Evolutionary conservation across 805 yeast species (phyloP).

Genomic region (Metschnikowia bowlesiae): DNA sequence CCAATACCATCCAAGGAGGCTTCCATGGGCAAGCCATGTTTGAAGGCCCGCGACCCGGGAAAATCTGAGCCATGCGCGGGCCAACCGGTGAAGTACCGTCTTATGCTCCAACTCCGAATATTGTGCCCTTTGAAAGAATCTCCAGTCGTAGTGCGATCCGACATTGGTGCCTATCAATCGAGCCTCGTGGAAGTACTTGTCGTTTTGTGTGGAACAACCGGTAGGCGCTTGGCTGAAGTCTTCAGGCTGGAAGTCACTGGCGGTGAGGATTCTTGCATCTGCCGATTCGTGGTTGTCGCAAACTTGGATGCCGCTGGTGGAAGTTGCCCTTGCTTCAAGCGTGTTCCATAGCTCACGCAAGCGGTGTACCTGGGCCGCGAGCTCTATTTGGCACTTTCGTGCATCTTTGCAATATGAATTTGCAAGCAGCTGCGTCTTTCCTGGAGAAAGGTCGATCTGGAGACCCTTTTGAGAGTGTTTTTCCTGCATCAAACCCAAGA

Average conservation of each 20-base stretch:
- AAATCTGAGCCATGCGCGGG: conserved; percentile 51
- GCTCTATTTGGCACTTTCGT: neutral
- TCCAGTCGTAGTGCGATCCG: conserved; percentile 22
- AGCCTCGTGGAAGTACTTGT: conserved; percentile 16
- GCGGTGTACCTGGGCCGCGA: neutral
- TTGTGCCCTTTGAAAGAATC: conserved; percentile 13
- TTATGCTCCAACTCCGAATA: conserved; percentile 27
- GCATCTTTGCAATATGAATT: neutral
- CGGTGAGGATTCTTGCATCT: neutral
- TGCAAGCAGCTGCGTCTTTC: neutral
- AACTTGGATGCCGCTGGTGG: neutral
- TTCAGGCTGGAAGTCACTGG: neutral
- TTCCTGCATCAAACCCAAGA: neutral
- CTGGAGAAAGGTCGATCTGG: neutral
- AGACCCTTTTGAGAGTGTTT: neutral
- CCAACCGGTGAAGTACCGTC: conserved; percentile 38
- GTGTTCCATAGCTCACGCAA: neutral
- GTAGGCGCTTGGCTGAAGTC: neutral
- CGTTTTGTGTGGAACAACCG: neutral
- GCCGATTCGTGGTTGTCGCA: neutral
- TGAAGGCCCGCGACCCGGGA: conserved; percentile 41
- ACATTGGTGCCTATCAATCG: conserved; percentile 1
- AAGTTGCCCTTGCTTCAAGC: neutral
- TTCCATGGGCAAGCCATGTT: conserved; percentile 66
- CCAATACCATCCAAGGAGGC: conserved; percentile 61